A percentile compares a stretch with the other conserved stretches of the same genome.
These are phyloP conservation scores for Aspergillus fischeri DNA, from an alignment of 2,329 filamentous ascomycete species.

Conservation along the genomic window DNA sequence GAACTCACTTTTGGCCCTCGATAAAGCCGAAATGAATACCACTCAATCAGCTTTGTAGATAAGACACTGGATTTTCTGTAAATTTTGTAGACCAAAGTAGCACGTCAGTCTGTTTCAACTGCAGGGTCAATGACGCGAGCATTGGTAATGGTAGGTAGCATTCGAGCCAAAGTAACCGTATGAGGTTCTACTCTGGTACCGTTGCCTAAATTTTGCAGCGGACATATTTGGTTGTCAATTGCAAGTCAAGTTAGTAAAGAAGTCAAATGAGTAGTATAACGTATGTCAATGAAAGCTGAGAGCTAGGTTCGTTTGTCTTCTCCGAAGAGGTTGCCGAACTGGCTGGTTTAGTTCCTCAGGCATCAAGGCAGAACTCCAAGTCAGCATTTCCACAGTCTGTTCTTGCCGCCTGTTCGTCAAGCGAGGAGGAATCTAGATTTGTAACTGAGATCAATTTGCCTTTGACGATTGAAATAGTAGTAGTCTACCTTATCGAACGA, in stretches of 20 bases:
- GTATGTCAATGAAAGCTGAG: background rate
- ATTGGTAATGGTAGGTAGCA: slow-evolving; percentile 9
- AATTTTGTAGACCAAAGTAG: background rate
- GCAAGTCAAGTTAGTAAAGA: too few species aligned
- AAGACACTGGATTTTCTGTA: background rate
- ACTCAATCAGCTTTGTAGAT: background rate
- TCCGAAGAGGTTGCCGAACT: too few species aligned
- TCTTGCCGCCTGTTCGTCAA: background rate
- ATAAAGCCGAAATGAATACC: background rate
- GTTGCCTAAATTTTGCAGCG: background rate
- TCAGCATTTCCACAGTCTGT: background rate
- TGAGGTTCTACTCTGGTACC: background rate
- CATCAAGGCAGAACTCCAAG: background rate
- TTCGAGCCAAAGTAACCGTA: slow-evolving; percentile 11
- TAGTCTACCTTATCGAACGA: background rate
- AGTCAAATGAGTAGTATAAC: too few species aligned
- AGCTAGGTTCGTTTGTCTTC: too few species aligned
- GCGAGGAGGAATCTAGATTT: background rate
- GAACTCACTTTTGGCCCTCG: background rate
- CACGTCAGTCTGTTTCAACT: slow-evolving; percentile 10
- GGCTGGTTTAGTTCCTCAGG: background rate
- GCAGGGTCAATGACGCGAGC: slow-evolving; percentile 18
- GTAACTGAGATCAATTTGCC: background rate
- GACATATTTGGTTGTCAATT: background rate
- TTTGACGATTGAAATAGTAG: background rate